phyloP scores from a whole-genome alignment of 345 rosid species.

The Populus pruinosa region DNA sequence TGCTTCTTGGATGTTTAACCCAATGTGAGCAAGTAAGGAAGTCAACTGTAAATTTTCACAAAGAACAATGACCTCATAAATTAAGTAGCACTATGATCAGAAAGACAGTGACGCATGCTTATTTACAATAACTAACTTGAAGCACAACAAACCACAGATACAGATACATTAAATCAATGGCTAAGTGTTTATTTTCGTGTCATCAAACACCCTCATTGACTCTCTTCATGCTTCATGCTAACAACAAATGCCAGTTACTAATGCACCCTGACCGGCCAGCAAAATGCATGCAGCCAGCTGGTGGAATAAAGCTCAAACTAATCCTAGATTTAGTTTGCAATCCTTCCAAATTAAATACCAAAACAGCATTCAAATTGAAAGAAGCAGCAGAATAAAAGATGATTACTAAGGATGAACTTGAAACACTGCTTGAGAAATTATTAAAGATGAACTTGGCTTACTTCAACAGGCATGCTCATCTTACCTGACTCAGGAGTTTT shows the following conservation, averaged over 20 bases:
- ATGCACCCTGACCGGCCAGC: background rate
- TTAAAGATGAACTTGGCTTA: constrained; percentile 1
- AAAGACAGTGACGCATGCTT: background rate
- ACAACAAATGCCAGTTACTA: background rate
- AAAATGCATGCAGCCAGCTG: background rate
- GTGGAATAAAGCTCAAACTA: background rate
- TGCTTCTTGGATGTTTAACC: constrained; percentile 96
- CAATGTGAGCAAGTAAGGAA: constrained; percentile 80
- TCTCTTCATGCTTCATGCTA: background rate
- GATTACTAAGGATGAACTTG: background rate
- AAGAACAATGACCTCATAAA: constrained; percentile 11
- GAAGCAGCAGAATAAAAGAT: background rate
- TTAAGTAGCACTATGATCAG: background rate
- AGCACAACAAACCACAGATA: background rate
- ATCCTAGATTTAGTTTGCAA: background rate
- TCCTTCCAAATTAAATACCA: constrained; percentile 4
- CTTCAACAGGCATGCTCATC: constrained; percentile 15
- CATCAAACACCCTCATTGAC: background rate
- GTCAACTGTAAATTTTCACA: constrained; percentile 62
- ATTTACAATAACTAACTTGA: background rate
- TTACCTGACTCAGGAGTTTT: constrained; percentile 88
- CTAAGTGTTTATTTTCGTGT: background rate
- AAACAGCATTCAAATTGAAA: background rate
- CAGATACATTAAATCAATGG: background rate
- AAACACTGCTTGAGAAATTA: constrained; percentile 1